Evolutionary conservation across 2,329 filamentous ascomycete genomes (phyloP), one percentile per base, ranked within the genome.

Genomic region (Fusarium sublunatum): DNA sequence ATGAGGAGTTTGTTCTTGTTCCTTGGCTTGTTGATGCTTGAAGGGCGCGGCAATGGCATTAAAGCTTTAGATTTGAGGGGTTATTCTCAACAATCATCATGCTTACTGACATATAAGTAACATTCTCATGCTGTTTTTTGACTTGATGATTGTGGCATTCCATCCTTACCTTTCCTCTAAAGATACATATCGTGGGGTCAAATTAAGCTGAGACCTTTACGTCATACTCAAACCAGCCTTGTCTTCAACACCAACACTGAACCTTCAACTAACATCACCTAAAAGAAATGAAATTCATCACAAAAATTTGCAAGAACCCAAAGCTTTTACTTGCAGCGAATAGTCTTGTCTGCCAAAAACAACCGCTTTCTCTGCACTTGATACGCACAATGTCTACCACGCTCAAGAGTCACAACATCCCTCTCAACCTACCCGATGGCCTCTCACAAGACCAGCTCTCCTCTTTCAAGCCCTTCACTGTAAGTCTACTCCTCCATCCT

Each of bases 381-480:
- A 34, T 48, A 1, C 68, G 60, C 57, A 39, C 38, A 19, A 72
- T 72, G 68, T 64, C 69, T 5, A 67, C 64, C 2, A 68, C 65
- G 6, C 64, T 71, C 36, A 45, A 59, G 12, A 54, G 53, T 19
- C 67, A 76, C 26, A 64, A 74, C 51, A 70, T 84, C 47, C 72
- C 76, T 4, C 76, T 86, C 47, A 77, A 70, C 9, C 74, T 85
- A 0, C 78, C 81, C 0, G 70, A 77, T 0, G 81, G 77, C 3
- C 75, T 85, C 19, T 72, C 79, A 0, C 71, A 80, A 51, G 73
- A 81, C 0, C 76, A 82, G 50, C 72, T 86, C 2, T 70, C 77
- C 10, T 67, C 66, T 6, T 86, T 86, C 64, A 76, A 75, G 7
- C 82, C 84, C 0, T 86, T 86, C 67, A 81, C 77, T 12, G 83